Conservation (phyloP, 306 rosid species). For the Acacia acuminata region DNA sequence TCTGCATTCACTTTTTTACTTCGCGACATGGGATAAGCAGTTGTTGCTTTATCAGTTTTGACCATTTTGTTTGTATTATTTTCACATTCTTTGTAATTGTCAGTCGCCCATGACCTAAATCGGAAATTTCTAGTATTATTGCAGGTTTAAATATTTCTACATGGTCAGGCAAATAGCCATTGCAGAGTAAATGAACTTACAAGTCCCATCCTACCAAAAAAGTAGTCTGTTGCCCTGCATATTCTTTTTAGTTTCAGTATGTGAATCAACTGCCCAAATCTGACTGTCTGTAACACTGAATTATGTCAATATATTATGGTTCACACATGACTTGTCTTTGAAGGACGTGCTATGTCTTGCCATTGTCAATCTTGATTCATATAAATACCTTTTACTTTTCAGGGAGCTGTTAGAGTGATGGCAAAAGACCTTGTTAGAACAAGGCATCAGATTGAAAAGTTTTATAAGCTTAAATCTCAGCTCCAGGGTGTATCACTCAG, state of each 20-base stretch:
- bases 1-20: background rate
- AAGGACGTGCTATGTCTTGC: background rate
- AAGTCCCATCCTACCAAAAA: background rate
- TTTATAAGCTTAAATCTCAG: constrained; percentile 88
- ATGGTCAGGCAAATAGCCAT: background rate
- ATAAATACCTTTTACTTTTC: constrained; percentile 30
- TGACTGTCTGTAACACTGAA: constrained; percentile 3
- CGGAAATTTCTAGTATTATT: background rate
- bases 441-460: constrained; percentile 86
- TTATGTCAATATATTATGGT: background rate
- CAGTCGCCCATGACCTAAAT: background rate
- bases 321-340: background rate
- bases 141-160: constrained; percentile 6
- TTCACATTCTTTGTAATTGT: background rate
- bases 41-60: constrained; percentile 12
- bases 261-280: background rate
- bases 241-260: constrained; percentile 1
- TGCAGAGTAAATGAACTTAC: background rate
- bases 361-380: constrained; percentile 24
- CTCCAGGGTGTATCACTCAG: constrained; percentile 92
- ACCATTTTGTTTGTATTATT: background rate
- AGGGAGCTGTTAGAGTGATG: constrained; percentile 95
- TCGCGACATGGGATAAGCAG: background rate
- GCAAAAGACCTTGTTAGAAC: constrained; percentile 93
- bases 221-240: background rate